Evolutionary conservation across 2,329 filamentous ascomycete species (phyloP).

Genomic region (Stemphylium vesicarium): DNA sequence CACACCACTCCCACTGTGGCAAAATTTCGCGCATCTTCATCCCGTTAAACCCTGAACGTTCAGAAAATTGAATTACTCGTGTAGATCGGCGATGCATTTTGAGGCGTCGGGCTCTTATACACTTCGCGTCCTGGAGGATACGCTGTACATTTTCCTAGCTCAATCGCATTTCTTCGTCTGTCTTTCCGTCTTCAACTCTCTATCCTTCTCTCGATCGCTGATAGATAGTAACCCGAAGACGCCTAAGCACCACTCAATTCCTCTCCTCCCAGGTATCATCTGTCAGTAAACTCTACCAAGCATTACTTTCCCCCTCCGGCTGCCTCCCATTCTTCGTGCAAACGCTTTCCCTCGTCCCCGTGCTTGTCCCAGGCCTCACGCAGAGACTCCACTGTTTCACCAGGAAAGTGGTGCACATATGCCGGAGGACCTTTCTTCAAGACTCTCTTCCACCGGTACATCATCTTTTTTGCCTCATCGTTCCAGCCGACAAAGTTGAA

Average conservation of each 20-base stretch:
- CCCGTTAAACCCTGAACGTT: too few species aligned
- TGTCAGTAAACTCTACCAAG: too few species aligned
- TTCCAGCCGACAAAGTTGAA: constrained; percentile 8
- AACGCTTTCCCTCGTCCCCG: background rate
- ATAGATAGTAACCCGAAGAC: background rate
- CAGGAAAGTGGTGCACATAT: constrained; percentile 4
- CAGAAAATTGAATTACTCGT: too few species aligned
- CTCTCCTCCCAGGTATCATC: background rate
- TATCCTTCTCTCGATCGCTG: background rate
- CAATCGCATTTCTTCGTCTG: too few species aligned
- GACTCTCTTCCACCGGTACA: constrained; percentile 7
- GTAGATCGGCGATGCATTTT: too few species aligned
- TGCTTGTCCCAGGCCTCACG: constrained; percentile 5
- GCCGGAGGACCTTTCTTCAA: constrained; percentile 2
- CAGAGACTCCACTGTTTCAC: constrained; percentile 4
- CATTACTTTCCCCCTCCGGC: background rate
- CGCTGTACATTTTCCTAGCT: too few species aligned
- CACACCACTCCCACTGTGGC: too few species aligned
- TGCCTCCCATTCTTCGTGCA: background rate
- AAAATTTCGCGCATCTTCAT: too few species aligned
- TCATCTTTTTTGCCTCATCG: constrained; percentile 3
- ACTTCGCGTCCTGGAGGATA: too few species aligned
- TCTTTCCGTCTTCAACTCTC: too few species aligned
- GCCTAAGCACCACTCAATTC: too few species aligned
- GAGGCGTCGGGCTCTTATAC: too few species aligned